Base-by-base conservation (phyloP, 2,329 filamentous ascomycete species). In the Clathrospora elynae region DNA sequence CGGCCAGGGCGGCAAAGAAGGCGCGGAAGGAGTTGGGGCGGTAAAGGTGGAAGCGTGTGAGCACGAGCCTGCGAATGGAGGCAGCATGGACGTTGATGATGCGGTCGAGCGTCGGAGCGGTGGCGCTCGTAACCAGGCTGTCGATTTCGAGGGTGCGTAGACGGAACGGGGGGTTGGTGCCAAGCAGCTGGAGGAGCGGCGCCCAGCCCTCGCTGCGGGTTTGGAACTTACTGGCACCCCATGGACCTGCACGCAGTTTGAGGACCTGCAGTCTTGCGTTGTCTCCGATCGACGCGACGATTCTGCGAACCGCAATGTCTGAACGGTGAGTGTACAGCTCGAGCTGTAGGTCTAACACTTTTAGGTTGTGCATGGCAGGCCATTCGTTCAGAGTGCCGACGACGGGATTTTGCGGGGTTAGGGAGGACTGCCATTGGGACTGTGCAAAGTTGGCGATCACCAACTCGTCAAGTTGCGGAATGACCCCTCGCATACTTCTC, bases 61-160 rank as follows among this genome's bases (percentile, higher is more conserved):
- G 28, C 8, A 38, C 29, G 12, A 50, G 12, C 6, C 28, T 23
- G 18, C 36, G 42, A 3, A 50, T 34, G 8, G 32, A 36, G 4
- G 9, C 9, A 1, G 28, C 25, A 23, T 50, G 46, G 5, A 19
- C 16, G 8, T 29, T 8, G 13, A 53, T 12, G 14, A 53, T 41
- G 2, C 12, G 24, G 20, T 31, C 39, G 14, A 50, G 32, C 2
- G 46, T 43, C 8, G 37, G 42, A 9, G 42, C 38, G 13, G 17
- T 19, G 23, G n/a, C 24, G 23, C 44, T 45, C 6, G 45, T 33
- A 16, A 35, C 13, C 3, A 51, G 37, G 7, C 49, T 41, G 11
- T 46, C 35, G 11, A 51, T 12, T 4, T 46, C 36, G 12, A 51
- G 45, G 9, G 33, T 24, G 4, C 16, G 24, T 8, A 51, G 41